Percentiles rank a stretch among this genome's conserved stretches.
Conservation (phyloP, 2,329 filamentous ascomycete genomes). For the Colletotrichum sojae region DNA sequence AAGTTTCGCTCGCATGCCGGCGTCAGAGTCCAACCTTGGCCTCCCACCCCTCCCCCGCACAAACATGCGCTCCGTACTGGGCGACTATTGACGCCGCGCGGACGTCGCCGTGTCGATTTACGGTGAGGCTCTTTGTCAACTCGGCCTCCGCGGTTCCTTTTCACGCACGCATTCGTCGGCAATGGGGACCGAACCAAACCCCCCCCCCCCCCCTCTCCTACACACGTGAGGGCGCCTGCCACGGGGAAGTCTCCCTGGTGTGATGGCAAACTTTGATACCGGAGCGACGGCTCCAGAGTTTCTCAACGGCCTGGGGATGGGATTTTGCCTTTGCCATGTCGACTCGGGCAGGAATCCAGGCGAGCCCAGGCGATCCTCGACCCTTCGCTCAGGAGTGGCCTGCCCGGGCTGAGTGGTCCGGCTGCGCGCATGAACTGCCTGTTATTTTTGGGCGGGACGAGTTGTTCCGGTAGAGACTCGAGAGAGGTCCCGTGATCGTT, state of each 20-base stretch:
- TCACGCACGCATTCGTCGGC: conserved; percentile 10
- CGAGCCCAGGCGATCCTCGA: not conserved
- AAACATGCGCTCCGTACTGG: too few species aligned
- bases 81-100: conserved; percentile 3
- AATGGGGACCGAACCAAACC: not conserved
- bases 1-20: conserved; percentile 32
- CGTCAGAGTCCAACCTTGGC: conserved; percentile 2
- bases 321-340: conserved; percentile 23
- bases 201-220: too few species aligned
- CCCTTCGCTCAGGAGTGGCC: not conserved
- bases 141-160: not conserved
- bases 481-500: conserved; percentile 14
- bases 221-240: conserved; percentile 22
- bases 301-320: conserved; percentile 25
- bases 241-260: conserved; percentile 11
- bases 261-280: conserved; percentile 6
- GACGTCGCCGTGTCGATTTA: conserved; percentile 27
- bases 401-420: conserved; percentile 1
- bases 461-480: not conserved
- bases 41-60: not conserved
- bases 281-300: conserved; percentile 33
- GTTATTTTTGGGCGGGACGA: not conserved
- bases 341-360: not conserved
- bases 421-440: conserved; percentile 13
- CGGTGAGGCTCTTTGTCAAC: conserved; percentile 30